Evolutionary conservation across 352 stramenopile genomes (phyloP).

Genomic region (Globisporangium okanoganense): DNA sequence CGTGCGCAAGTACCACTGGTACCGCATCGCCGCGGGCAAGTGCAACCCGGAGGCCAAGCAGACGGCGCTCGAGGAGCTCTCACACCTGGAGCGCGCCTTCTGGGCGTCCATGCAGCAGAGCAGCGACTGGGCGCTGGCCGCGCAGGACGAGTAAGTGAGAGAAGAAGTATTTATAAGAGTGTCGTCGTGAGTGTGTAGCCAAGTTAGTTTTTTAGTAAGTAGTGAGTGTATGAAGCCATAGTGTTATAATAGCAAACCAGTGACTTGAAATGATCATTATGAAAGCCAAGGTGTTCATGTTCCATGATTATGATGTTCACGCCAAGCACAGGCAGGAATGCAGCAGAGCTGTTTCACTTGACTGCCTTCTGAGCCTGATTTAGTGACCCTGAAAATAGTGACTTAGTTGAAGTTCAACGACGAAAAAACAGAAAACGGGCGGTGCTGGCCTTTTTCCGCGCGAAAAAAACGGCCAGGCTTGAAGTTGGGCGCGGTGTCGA

Average conservation of each 20-base stretch:
- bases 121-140: conserved; percentile 6
- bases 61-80: conserved; percentile 15
- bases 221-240: not conserved
- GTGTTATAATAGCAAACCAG: not conserved
- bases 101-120: conserved; percentile 19
- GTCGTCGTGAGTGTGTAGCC: not conserved
- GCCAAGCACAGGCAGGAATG: too few relatives aligned
- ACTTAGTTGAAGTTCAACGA: conserved; percentile 7
- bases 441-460: too few relatives aligned
- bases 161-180: not conserved
- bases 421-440: not conserved
- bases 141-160: conserved; percentile 6
- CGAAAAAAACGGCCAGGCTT: not conserved
- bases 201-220: not conserved
- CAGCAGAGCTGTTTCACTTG: too few relatives aligned
- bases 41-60: conserved; percentile 16
- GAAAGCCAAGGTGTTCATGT: not conserved
- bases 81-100: conserved; percentile 19
- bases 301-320: not conserved
- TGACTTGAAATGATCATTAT: too few relatives aligned
- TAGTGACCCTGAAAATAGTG: not conserved
- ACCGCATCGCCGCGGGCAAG: conserved; percentile 47
- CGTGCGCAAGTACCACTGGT: conserved; percentile 87
- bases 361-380: not conserved
- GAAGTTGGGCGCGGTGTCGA: not conserved